Percentiles rank a stretch among this genome's conserved stretches.
phyloP scores from a whole-genome alignment of 2,329 filamentous ascomycete genomes.

The Byssoonygena ceratinophila region DNA sequence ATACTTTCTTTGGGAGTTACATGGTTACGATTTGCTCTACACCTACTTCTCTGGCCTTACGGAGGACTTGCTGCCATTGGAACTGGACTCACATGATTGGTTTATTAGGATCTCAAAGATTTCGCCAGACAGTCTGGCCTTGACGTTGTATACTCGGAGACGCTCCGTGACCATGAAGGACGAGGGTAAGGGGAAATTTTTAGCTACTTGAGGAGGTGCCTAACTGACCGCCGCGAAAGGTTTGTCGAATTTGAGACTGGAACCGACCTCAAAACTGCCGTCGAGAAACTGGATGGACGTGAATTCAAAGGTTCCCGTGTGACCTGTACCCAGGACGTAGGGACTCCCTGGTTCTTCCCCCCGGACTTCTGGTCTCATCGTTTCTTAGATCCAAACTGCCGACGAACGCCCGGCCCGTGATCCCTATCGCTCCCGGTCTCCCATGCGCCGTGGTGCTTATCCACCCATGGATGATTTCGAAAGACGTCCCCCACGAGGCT shows the following conservation, averaged over 20 bases:
- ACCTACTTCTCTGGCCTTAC: neutral
- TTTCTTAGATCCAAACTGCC: constrained; percentile 50
- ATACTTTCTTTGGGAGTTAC: neutral
- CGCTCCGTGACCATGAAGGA: constrained; percentile 79
- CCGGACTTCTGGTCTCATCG: constrained; percentile 20
- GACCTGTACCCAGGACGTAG: constrained; percentile 76
- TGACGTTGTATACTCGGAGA: constrained; percentile 97
- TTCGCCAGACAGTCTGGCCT: constrained; percentile 94
- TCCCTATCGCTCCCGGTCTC: constrained; percentile 69
- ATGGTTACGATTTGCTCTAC: neutral
- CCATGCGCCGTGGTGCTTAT: constrained; percentile 56
- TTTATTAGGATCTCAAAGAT: constrained; percentile 96
- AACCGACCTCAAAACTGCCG: constrained; percentile 75
- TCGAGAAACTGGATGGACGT: constrained; percentile 85
- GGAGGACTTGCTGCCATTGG: constrained; percentile 26
- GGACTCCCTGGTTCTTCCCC: constrained; percentile 24
- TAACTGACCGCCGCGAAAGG: constrained; percentile 28
- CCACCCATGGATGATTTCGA: constrained; percentile 70
- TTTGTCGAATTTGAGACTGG: constrained; percentile 97
- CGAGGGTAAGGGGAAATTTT: constrained; percentile 60
- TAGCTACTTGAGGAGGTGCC: neutral
- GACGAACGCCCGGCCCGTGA: constrained; percentile 63
- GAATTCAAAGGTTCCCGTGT: constrained; percentile 89
- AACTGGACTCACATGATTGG: constrained; percentile 63
- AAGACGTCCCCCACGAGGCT: constrained; percentile 69